Percentiles rank a stretch among this genome's conserved stretches.
These are phyloP conservation scores for Leersia perrieri DNA, from an alignment of 176 grass and related monocot species.

Conservation along the genomic window DNA sequence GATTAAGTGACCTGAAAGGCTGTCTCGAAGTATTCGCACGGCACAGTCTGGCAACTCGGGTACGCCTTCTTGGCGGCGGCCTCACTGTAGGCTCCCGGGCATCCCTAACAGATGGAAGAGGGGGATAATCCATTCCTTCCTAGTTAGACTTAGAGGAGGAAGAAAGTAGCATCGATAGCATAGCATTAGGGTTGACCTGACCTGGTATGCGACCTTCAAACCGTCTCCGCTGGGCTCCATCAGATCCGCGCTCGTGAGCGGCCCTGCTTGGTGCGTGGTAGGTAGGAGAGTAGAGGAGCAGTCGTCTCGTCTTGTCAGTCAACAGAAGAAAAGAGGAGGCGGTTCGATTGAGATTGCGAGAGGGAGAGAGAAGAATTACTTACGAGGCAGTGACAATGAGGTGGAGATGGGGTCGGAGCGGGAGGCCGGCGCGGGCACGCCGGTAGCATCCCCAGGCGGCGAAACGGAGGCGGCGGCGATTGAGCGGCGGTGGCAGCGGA, in stretches of 20 bases:
- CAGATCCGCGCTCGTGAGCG: constrained; percentile 53
- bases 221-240: constrained; percentile 35
- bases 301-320: too few relatives aligned
- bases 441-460: background rate
- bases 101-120: constrained; percentile 15
- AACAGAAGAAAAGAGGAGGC: too few relatives aligned
- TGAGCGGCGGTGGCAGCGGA: background rate
- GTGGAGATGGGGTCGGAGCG: constrained; percentile 24
- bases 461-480: background rate
- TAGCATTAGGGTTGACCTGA: too few relatives aligned
- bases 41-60: constrained; percentile 71
- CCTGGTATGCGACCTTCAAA: constrained; percentile 70
- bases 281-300: too few relatives aligned
- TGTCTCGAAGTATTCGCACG: constrained; percentile 75
- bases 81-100: constrained; percentile 78
- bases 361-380: background rate
- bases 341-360: background rate
- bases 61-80: constrained; percentile 78
- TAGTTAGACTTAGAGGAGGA: background rate
- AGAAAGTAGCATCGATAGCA: too few relatives aligned
- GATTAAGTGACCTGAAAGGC: constrained; percentile 47
- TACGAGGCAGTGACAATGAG: constrained; percentile 39
- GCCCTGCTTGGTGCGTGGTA: constrained; percentile 26
- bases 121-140: background rate
- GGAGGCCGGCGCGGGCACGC: background rate